phyloP scores from a whole-genome alignment of 257 asterid species.

The Paraleonurus japonicus region DNA sequence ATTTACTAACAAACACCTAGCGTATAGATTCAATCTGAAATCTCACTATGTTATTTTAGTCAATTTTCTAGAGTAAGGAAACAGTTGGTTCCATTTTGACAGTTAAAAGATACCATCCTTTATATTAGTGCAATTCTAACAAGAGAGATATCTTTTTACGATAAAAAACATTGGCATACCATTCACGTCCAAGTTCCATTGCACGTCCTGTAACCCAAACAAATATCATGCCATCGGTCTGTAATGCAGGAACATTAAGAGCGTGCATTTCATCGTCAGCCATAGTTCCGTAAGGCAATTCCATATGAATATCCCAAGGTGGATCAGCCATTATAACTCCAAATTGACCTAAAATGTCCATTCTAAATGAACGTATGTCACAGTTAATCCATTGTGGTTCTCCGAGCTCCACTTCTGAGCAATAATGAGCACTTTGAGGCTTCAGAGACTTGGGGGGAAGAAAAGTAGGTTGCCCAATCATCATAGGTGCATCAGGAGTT shows the following conservation, averaged over 20 bases:
- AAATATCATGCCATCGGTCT: slow-evolving; percentile 94
- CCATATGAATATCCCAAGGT: slow-evolving; percentile 99
- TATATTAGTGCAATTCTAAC: background rate
- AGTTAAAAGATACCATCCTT: background rate
- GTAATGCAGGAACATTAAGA: slow-evolving; percentile 94
- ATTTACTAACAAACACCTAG: no score
- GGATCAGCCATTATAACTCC: slow-evolving; percentile 99
- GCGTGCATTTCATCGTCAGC: slow-evolving; percentile 99
- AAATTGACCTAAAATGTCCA: slow-evolving; percentile 96
- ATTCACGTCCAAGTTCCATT: slow-evolving; percentile 99
- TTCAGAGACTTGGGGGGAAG: slow-evolving; percentile 63
- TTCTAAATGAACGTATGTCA: slow-evolving; percentile 90
- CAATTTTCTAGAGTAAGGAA: background rate
- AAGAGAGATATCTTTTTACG: background rate
- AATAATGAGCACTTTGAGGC: slow-evolving; percentile 90
- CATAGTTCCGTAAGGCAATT: slow-evolving; percentile 99
- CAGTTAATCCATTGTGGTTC: slow-evolving; percentile 98
- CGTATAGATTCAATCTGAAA: background rate
- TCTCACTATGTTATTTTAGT: background rate
- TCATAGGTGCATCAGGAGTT: slow-evolving; percentile 76
- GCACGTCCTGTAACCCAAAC: slow-evolving; percentile 99
- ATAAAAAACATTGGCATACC: slow-evolving; percentile 44
- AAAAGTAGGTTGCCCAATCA: slow-evolving; percentile 65
- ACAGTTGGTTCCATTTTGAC: background rate
- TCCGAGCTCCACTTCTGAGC: slow-evolving; percentile 97